phyloP scores from a whole-genome alignment of 1,284 basidiomycete genomes.

The Papiliotrema nemorosa region DNA sequence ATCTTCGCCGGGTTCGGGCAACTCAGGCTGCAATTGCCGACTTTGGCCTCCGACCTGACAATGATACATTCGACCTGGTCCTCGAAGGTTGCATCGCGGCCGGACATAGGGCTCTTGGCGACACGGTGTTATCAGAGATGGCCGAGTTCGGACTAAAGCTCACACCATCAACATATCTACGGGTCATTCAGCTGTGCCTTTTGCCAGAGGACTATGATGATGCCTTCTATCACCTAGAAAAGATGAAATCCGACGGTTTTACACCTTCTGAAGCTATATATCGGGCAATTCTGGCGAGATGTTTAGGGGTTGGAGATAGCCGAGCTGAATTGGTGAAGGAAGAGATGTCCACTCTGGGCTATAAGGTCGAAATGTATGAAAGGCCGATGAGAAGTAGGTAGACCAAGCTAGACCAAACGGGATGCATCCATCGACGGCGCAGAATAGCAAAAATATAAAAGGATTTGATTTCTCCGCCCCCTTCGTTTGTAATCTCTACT shows the following conservation, averaged over 20 bases:
- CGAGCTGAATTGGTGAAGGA: constrained; percentile 65
- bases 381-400: not conserved
- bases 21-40: constrained; percentile 64
- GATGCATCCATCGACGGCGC: too few relatives aligned
- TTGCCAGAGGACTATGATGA: constrained; percentile 72
- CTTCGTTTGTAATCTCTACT: too few relatives aligned
- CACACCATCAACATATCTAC: constrained; percentile 61
- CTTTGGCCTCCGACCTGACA: constrained; percentile 54
- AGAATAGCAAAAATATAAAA: too few relatives aligned
- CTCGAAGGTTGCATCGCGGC: constrained; percentile 60
- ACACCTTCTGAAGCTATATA: constrained; percentile 61
- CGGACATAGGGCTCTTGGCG: constrained; percentile 34
- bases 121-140: constrained; percentile 41
- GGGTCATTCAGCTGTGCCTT: constrained; percentile 65
- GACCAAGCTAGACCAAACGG: too few relatives aligned
- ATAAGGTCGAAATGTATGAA: constrained; percentile 3
- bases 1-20: constrained; percentile 72
- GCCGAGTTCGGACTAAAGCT: constrained; percentile 32
- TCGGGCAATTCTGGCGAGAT: constrained; percentile 60
- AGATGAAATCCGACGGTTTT: constrained; percentile 67
- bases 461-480: too few relatives aligned
- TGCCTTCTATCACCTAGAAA: constrained; percentile 81
- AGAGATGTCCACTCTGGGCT: constrained; percentile 58
- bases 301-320: constrained; percentile 57
- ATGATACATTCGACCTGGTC: constrained; percentile 70